These are phyloP conservation scores for Phialophora chinensis DNA, from an alignment of 2,329 filamentous ascomycete species.

Conservation along the genomic window DNA sequence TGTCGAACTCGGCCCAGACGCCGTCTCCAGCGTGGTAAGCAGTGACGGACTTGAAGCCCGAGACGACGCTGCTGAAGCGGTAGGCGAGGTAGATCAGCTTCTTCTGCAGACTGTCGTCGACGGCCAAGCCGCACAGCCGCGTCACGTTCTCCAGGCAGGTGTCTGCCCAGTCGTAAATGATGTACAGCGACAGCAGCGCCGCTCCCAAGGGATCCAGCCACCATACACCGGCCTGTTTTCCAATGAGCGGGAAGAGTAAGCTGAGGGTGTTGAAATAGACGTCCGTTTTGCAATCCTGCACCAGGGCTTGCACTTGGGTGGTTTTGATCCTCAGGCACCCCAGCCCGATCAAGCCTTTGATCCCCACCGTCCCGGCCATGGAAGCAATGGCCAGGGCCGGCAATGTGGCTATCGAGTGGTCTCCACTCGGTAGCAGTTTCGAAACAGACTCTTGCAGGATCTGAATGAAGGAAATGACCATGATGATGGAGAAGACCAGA, in stretches of 20 bases:
- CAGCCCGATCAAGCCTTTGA: conserved; percentile 67
- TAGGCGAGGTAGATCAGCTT: conserved; percentile 67
- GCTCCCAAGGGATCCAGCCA: conserved; percentile 71
- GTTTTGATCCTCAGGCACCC: conserved; percentile 66
- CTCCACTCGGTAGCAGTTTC: conserved; percentile 59
- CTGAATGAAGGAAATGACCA: conserved; percentile 68
- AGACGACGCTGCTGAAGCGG: conserved; percentile 60
- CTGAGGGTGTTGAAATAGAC: conserved; percentile 70
- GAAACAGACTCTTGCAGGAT: conserved; percentile 66
- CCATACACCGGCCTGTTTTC: conserved; percentile 65
- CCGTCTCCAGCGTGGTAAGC: conserved; percentile 69
- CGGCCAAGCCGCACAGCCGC: conserved; percentile 64
- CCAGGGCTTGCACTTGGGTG: conserved; percentile 68
- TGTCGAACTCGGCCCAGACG: conserved; percentile 67
- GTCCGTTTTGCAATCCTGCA: conserved; percentile 68
- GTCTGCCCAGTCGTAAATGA: conserved; percentile 71
- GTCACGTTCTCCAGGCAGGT: conserved; percentile 67
- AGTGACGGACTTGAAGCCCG: conserved; percentile 61
- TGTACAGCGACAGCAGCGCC: conserved; percentile 67
- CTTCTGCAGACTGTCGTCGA: conserved; percentile 57
- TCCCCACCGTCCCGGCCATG: conserved; percentile 62
- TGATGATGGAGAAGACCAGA: conserved; percentile 67
- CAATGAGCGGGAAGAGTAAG: conserved; percentile 67
- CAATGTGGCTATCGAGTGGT: conserved; percentile 44
- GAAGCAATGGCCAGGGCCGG: conserved; percentile 62